Evolutionary conservation across 805 yeast genomes (phyloP), one percentile per base, ranked within the genome.

Genomic region (Saturnispora kantuleensis): DNA sequence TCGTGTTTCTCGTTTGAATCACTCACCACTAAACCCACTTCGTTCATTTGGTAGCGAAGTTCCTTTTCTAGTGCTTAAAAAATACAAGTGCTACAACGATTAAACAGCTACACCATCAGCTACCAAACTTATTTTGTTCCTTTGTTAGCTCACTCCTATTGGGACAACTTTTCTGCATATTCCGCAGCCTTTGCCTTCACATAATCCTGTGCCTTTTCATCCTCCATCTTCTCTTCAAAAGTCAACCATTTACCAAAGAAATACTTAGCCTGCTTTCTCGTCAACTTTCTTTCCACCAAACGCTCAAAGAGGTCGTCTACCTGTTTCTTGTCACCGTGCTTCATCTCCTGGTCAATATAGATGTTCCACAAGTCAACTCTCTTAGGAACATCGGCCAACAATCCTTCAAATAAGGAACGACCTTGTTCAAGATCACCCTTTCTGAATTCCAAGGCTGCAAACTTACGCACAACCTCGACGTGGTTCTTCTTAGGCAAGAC

Each of bases 351-450:
- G 63, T 90, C 98, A 52, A 90, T 75, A 64, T 88, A 90, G 35
- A 90, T 95, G 57, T 84, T 89, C 97, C 97, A 90, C 50, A 90
- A 64, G 63, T 90, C 98, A 50, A 86, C 76, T 66, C 95, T 78
- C 71, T 87, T 87, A 44, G 96, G 93, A 39, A 84, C 90, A 59
- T 89, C 93, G 18, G 90, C 76, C 44, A 90, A 64, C 51, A 90
- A 74, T 47, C 97, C 97, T 68, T 90, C 97, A 57, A 90, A 86
- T 53, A 90, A 71, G 1, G 97, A 85, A 60, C 97, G 81, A 44
- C 95, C 98, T 62, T 89, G 90, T 64, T 90, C 98, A 8, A 87
- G 68, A 52, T 88, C 96, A 53, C 97, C 97, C 63, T 81, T 81
- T 45, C 70, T 54, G 62, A 81, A 90, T 64, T 90, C 97, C 45